Evolutionary conservation across 441 rosid genomes (phyloP), one percentile per base, ranked within the genome.

Genomic region (Populus hybrid): DNA sequence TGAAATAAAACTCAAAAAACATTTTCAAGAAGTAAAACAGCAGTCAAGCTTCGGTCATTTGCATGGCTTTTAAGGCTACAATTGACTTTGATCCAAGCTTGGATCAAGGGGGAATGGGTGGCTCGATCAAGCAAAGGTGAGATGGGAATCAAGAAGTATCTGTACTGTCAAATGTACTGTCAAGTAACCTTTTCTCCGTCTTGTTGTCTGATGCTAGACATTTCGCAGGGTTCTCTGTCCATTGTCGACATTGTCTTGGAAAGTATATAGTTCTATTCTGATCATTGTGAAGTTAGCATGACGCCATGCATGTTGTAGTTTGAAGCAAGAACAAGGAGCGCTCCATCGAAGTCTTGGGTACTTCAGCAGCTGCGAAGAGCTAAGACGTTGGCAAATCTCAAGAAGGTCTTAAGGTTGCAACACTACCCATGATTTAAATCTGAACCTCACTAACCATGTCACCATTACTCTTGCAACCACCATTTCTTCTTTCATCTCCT

Each of bases 401-500:
- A 26, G 24, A 18, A 57, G 38, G 24, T 24, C 24, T 23, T 46
- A 40, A 46, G 50, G 76, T 67, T 53, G 32, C 67, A 68, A 42
- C 24, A 46, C 57, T 46, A 14, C 20, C 36, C 16, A 40, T 6
- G 69, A 69, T 46, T 81, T 73, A 69, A 70, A 78, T 32, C 59
- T 36, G 57, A 63, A 80, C 72, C 74, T 79, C 77, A 10, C 65
- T 66, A 16, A 81, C 77, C 59, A 76, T 57, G 68, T 35, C 64
- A 57, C 2, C 16, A 28, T 75, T 70, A 77, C 68, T 70, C 20
- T 70, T 42, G 70, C 75, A 72, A 76, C 72, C 67, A 32, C 65
- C 66, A 79, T 79, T 67, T 71, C 75, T 71, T 77, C 78, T 65
- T 69, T 69, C 73, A 64, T 86, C 75, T 80, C 79, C 75, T 4